These are phyloP conservation scores for Decorospora gaudefroyi DNA, from an alignment of 2,329 filamentous ascomycete species.

Conservation along the genomic window DNA sequence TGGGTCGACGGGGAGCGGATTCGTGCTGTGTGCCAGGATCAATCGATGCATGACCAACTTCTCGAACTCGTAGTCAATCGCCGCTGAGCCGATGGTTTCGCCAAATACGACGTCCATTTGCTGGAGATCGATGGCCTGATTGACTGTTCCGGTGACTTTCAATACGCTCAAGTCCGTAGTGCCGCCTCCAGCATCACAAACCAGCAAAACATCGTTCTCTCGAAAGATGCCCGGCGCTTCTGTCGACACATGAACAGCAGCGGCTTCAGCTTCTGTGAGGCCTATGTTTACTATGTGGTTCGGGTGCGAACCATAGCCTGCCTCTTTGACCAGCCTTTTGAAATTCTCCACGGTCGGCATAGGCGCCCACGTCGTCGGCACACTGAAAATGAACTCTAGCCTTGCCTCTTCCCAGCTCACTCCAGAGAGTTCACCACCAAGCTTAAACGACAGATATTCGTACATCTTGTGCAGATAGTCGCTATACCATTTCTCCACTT, in stretches of 20 bases:
- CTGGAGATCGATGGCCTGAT: conserved; percentile 36
- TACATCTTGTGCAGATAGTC: conserved; percentile 59
- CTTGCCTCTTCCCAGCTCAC: conserved; percentile 47
- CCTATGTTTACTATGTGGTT: conserved; percentile 52
- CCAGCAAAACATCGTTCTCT: conserved; percentile 53
- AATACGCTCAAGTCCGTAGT: conserved; percentile 52
- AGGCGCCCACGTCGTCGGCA: conserved; percentile 62
- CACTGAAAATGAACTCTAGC: conserved; percentile 61
- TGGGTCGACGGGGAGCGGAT: conserved; percentile 35
- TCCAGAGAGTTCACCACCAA: conserved; percentile 46
- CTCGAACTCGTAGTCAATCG: conserved; percentile 50
- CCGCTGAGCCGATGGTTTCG: conserved; percentile 50
- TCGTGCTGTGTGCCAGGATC: conserved; percentile 31
- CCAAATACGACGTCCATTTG: conserved; percentile 49
- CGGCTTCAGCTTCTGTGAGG: conserved; percentile 60
- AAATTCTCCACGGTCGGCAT: conserved; percentile 58
- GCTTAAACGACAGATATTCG: conserved; percentile 51
- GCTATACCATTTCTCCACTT: conserved; percentile 55
- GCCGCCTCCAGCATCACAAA: conserved; percentile 58
- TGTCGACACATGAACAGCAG: conserved; percentile 55
- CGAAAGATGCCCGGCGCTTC: conserved; percentile 44
- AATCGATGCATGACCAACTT: conserved; percentile 41
- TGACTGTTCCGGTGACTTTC: conserved; percentile 36
- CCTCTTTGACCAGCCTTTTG: conserved; percentile 53
- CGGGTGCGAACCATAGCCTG: conserved; percentile 55